Conservation (phyloP, 169 alveolate species). For the Plasmodium gaboni region DNA sequence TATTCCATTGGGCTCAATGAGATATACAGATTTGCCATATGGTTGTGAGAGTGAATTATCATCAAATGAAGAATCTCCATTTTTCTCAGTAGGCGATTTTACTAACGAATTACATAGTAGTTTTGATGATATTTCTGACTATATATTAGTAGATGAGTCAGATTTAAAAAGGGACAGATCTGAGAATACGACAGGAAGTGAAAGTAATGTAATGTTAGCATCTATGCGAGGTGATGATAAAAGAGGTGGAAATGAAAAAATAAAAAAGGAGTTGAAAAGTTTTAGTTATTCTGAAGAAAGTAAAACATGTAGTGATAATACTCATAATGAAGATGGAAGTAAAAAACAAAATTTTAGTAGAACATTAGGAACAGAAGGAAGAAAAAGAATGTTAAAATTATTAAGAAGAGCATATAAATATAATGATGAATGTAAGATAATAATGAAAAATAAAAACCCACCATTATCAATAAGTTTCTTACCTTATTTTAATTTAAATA, state of each 20-base stretch:
- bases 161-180: conserved; percentile 44
- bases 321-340: conserved; percentile 7
- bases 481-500: conserved; percentile 85
- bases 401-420: conserved; percentile 84
- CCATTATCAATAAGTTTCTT: conserved; percentile 85
- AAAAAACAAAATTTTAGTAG: conserved; percentile 81
- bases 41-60: conserved; percentile 50
- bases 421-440: conserved; percentile 82
- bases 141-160: conserved; percentile 61
- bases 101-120: conserved; percentile 65
- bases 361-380: conserved; percentile 86
- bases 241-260: conserved; percentile 15
- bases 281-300: conserved; percentile 35
- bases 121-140: conserved; percentile 70
- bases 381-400: conserved; percentile 84
- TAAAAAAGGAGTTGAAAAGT: conserved; percentile 38
- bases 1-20: conserved; percentile 46
- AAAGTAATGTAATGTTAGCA: conserved; percentile 17
- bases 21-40: conserved; percentile 28
- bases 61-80: conserved; percentile 61
- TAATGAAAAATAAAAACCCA: conserved; percentile 83
- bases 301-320: conserved; percentile 37
- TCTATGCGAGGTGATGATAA: conserved; percentile 19
- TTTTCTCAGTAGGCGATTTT: conserved; percentile 64
- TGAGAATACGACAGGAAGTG: conserved; percentile 44